These are phyloP conservation scores for Colletotrichum eleusines DNA, from an alignment of 2,329 filamentous ascomycete genomes.

Conservation along the genomic window DNA sequence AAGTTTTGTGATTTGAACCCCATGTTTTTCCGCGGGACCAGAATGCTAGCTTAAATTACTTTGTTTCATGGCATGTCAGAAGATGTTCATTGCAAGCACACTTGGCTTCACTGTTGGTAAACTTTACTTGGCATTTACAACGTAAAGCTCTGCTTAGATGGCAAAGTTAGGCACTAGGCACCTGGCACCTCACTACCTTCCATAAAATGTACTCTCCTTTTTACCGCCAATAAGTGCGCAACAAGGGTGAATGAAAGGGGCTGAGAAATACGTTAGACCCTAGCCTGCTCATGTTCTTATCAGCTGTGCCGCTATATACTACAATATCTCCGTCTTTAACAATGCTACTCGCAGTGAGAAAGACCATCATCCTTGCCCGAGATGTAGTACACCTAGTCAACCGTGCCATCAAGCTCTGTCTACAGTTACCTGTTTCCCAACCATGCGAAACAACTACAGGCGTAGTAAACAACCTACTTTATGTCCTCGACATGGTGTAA, in stretches of 20 bases:
- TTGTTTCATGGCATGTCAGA: neutral
- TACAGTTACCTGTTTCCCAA: constrained; percentile 59
- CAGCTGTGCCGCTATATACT: constrained; percentile 39
- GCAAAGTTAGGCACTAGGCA: too few species aligned
- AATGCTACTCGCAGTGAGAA: constrained; percentile 47
- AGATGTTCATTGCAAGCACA: neutral
- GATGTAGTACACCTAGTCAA: constrained; percentile 57
- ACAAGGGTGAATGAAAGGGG: neutral
- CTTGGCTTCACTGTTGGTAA: neutral
- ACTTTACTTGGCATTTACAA: neutral
- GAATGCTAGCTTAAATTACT: neutral
- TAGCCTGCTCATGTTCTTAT: neutral
- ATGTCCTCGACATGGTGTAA: constrained; percentile 64
- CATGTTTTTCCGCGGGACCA: neutral
- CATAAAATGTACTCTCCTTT: neutral
- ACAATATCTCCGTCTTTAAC: constrained; percentile 41
- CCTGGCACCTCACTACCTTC: too few species aligned
- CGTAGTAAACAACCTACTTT: constrained; percentile 54
- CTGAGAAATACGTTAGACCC: neutral
- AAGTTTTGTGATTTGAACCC: neutral
- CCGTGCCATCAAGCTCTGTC: constrained; percentile 53
- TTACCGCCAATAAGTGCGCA: neutral
- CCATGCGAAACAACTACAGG: constrained; percentile 54
- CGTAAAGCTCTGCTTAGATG: neutral
- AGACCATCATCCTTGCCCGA: constrained; percentile 48